Percentiles rank a stretch among this genome's conserved stretches.
These are phyloP conservation scores for Leccinum fuscescens DNA, from an alignment of 1,284 basidiomycete genomes.

Conservation along the genomic window DNA sequence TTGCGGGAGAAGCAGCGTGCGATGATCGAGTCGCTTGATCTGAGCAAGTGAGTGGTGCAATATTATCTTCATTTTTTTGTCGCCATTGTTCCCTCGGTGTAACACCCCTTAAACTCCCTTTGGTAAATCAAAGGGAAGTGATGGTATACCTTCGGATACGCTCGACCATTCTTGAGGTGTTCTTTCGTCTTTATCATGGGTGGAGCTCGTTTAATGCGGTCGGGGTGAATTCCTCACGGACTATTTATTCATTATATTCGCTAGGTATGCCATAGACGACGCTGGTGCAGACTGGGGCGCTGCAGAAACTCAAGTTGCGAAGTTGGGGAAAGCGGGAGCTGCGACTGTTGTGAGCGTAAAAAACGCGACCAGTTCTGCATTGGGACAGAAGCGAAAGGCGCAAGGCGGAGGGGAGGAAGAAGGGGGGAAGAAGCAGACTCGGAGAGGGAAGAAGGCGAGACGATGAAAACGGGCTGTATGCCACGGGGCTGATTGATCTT, in stretches of 20 bases:
- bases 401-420: constrained; percentile 33
- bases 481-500: background rate
- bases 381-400: constrained; percentile 67
- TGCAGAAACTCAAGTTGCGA: constrained; percentile 71
- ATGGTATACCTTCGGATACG: background rate
- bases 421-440: constrained; percentile 51
- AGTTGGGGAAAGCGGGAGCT: constrained; percentile 46
- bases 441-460: constrained; percentile 60
- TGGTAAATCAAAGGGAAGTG: background rate
- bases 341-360: constrained; percentile 77
- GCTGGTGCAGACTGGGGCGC: constrained; percentile 67
- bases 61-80: background rate
- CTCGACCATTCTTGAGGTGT: background rate
- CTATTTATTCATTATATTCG: background rate
- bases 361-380: constrained; percentile 23
- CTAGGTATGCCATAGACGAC: constrained; percentile 78
- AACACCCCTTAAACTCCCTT: background rate
- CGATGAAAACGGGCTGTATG: constrained; percentile 33
- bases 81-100: constrained; percentile 13
- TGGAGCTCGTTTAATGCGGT: background rate
- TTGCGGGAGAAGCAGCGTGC: constrained; percentile 73
- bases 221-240: background rate
- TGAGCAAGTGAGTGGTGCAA: constrained; percentile 68
- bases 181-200: background rate
- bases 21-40: constrained; percentile 82